phyloP scores from a whole-genome alignment of 2,329 filamentous ascomycete species.

The Curvularia eragrostidis region DNA sequence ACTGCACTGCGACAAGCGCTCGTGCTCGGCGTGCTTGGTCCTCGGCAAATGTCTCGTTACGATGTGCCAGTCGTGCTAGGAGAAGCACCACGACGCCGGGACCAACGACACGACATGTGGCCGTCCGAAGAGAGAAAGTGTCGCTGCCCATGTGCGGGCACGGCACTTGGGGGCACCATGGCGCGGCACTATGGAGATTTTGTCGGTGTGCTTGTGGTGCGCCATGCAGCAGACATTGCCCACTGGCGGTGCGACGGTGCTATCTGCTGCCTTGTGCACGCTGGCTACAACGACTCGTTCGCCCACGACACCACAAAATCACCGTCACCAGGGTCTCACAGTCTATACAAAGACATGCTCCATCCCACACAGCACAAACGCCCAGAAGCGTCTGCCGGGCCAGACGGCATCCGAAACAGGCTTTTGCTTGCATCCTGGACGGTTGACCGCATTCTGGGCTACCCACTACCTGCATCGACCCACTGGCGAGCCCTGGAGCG shows the following conservation, averaged over 20 bases:
- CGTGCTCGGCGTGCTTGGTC: background rate
- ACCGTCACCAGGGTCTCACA: background rate
- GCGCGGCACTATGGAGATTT: constrained; percentile 9
- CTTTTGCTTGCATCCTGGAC: background rate
- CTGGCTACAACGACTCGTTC: background rate
- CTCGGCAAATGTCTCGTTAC: background rate
- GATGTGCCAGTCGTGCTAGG: background rate
- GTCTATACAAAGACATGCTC: background rate
- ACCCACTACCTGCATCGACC: background rate
- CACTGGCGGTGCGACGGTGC: constrained; percentile 23
- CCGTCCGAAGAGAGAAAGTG: background rate
- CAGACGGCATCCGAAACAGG: background rate
- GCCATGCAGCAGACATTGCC: constrained; percentile 21
- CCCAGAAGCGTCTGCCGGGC: background rate
- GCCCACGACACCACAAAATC: background rate
- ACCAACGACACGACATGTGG: constrained; percentile 1
- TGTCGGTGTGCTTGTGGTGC: constrained; percentile 21
- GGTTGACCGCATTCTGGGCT: background rate
- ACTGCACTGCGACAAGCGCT: background rate
- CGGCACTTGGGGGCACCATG: constrained; percentile 8
- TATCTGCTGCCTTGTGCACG: constrained; percentile 10
- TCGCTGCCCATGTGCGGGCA: background rate
- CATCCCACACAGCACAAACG: background rate
- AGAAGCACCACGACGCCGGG: background rate
- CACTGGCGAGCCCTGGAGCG: constrained; percentile 17